Evolutionary conservation across 345 rosid species (phyloP), one percentile per base, ranked within the genome.

Genomic region (Heritiera fomes): DNA sequence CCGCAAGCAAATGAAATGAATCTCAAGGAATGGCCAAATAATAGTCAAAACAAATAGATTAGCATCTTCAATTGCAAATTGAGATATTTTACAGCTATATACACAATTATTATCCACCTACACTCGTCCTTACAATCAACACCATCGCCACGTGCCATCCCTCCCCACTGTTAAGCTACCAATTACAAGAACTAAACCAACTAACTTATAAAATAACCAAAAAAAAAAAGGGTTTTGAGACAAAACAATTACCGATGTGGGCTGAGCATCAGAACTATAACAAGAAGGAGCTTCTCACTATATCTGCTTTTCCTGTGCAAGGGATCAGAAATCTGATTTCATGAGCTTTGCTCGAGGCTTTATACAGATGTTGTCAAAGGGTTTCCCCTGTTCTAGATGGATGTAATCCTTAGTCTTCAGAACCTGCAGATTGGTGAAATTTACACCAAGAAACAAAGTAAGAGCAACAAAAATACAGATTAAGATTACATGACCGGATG

Each of bases 321-420:
- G 75, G 59, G 78, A 84, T 92, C 82, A 93, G 88, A 95, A 93
- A 78, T 84, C 89, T 62, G 99, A 91, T 82, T 91, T 96, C 86
- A 92, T 89, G 80, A 96, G 94, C 91, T 86, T 94, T 71, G 83
- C 83, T 81, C 94, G 84, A 2, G 98, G 90, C 87, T 86, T 91
- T 84, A 96, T 80, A 75, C 49, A 71, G 71, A 97, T 91, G 82
- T 82, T 84, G 68, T 91, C 95, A 34, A 90, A 90, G 10, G 98
- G 92, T 59, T 85, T 89, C 50, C 79, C 83, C 88, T 97, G 99
- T 80, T 97, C 95, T 71, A 93, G 93, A 23, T 93, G 98, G 86
- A 97, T 83, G 86, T 89, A 94, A 82, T 97, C 98, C 86, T 84
- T 97, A 28, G 98, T 93, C 82, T 93, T 97, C 34, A 97, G 91